Conservation (phyloP, 257 asterid genomes). For the Plectranthus barbatus region DNA sequence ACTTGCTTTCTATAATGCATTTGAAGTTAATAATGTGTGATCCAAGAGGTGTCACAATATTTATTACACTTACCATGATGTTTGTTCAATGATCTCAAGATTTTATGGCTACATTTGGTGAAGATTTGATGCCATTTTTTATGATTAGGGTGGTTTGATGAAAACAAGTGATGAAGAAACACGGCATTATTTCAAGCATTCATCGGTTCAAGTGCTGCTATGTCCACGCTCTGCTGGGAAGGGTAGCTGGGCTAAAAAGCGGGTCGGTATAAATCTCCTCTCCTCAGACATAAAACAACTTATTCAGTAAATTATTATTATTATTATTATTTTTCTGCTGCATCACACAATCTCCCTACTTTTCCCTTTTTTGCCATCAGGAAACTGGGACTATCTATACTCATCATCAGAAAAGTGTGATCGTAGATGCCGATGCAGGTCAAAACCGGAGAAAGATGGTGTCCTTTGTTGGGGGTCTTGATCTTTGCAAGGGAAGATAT, state of each 20-base stretch:
- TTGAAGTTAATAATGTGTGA: too few species aligned
- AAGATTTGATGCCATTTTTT: background rate
- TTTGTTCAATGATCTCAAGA: too few species aligned
- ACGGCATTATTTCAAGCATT: slow-evolving; percentile 77
- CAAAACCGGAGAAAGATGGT: slow-evolving; percentile 55
- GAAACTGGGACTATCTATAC: too few species aligned
- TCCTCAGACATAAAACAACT: background rate
- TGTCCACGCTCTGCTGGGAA: slow-evolving; percentile 78
- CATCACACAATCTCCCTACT: background rate
- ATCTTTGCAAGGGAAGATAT: too few species aligned
- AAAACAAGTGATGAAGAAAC: too few species aligned
- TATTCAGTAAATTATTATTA: background rate
- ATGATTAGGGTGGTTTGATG: slow-evolving; percentile 74
- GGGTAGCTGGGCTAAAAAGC: slow-evolving; percentile 74
- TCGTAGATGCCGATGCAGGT: slow-evolving; percentile 81
- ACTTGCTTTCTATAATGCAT: too few species aligned
- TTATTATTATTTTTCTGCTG: background rate
- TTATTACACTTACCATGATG: too few species aligned
- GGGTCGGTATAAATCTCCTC: slow-evolving; percentile 13
- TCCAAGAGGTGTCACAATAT: too few species aligned
- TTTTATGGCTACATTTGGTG: background rate
- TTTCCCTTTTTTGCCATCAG: slow-evolving; percentile 32
- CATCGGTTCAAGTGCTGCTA: slow-evolving; percentile 75
- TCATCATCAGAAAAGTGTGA: too few species aligned
- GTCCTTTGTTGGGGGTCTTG: too few species aligned